These are phyloP conservation scores for Ophiostoma sp. DNA, from an alignment of 2,329 filamentous ascomycete species.

Conservation along the genomic window DNA sequence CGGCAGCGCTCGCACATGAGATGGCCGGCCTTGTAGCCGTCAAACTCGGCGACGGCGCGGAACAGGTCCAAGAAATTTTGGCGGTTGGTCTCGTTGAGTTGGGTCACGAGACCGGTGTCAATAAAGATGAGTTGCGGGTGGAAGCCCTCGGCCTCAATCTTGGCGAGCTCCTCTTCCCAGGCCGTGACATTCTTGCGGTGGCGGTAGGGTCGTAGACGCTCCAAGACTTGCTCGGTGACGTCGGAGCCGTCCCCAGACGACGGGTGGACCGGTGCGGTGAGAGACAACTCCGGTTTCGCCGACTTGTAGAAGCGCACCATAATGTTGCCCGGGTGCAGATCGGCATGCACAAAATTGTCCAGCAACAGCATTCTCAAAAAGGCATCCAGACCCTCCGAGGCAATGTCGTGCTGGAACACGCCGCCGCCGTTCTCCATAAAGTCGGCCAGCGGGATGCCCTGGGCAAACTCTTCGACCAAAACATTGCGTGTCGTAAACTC, in stretches of 20 bases:
- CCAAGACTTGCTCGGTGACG: constrained; percentile 83
- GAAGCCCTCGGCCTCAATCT: constrained; percentile 85
- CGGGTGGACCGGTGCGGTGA: neutral
- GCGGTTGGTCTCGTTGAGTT: constrained; percentile 83
- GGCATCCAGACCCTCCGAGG: constrained; percentile 90
- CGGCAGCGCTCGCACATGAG: constrained; percentile 96
- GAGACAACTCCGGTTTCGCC: constrained; percentile 63
- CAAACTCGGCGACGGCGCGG: constrained; percentile 92
- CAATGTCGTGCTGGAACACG: constrained; percentile 90
- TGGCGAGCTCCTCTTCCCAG: constrained; percentile 72
- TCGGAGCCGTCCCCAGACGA: constrained; percentile 51
- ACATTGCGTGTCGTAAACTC: constrained; percentile 92
- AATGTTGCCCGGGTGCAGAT: constrained; percentile 96
- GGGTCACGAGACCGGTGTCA: constrained; percentile 91
- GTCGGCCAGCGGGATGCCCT: constrained; percentile 85
- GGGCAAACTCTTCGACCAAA: constrained; percentile 91
- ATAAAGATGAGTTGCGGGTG: constrained; percentile 95
- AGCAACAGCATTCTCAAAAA: constrained; percentile 96
- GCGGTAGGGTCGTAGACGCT: constrained; percentile 72
- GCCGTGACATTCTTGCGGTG: constrained; percentile 60
- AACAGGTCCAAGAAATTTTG: constrained; percentile 93
- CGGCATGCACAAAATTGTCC: constrained; percentile 96
- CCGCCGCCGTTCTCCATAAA: constrained; percentile 92
- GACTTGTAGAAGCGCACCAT: constrained; percentile 98
- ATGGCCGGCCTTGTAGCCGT: constrained; percentile 91